A percentile compares a stretch with the other conserved stretches of the same genome.
Evolutionary conservation across 441 rosid species (phyloP).

Genomic region (Populus trichocarpa): DNA sequence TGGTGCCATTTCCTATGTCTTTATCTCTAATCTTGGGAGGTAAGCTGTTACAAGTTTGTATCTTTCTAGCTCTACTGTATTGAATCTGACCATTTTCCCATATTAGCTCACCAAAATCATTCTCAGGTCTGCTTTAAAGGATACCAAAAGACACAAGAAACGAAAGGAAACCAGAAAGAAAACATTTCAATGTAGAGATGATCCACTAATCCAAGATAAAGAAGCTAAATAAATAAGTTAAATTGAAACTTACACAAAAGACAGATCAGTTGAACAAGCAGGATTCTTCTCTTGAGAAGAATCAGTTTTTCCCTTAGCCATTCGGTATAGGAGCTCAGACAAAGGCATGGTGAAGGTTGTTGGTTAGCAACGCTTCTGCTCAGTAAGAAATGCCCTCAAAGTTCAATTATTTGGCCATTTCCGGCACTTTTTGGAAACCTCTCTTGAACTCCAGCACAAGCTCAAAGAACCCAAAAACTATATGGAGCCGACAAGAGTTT

Average conservation of each 20-base stretch:
- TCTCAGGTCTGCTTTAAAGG: slow-evolving; percentile 49
- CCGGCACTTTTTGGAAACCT: slow-evolving; percentile 11
- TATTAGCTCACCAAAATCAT: slow-evolving; percentile 65
- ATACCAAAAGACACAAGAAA: neutral
- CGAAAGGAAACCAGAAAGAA: slow-evolving; percentile 4
- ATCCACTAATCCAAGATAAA: neutral
- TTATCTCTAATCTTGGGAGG: slow-evolving; percentile 33
- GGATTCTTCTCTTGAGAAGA: slow-evolving; percentile 49
- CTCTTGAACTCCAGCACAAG: slow-evolving; percentile 26
- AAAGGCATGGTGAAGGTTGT: slow-evolving; percentile 56
- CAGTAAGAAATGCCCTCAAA: slow-evolving; percentile 19
- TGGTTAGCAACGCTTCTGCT: slow-evolving; percentile 10
- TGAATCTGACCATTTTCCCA: slow-evolving; percentile 87
- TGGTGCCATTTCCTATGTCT: slow-evolving; percentile 33
- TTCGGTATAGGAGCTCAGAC: slow-evolving; percentile 59
- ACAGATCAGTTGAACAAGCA: slow-evolving; percentile 37
- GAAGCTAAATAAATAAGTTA: neutral
- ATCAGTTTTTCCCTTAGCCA: slow-evolving; percentile 47
- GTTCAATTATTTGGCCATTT: slow-evolving; percentile 27
- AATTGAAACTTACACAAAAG: slow-evolving; percentile 45
- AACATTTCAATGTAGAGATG: neutral
- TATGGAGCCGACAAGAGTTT: slow-evolving; percentile 18
- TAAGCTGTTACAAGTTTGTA: slow-evolving; percentile 19
- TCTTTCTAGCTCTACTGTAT: slow-evolving; percentile 46
- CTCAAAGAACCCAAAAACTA: slow-evolving; percentile 34